A percentile compares a stretch with the other conserved stretches of the same genome.
These are phyloP conservation scores for Clonostachys solani DNA, from an alignment of 2,329 filamentous ascomycete genomes.

Conservation along the genomic window DNA sequence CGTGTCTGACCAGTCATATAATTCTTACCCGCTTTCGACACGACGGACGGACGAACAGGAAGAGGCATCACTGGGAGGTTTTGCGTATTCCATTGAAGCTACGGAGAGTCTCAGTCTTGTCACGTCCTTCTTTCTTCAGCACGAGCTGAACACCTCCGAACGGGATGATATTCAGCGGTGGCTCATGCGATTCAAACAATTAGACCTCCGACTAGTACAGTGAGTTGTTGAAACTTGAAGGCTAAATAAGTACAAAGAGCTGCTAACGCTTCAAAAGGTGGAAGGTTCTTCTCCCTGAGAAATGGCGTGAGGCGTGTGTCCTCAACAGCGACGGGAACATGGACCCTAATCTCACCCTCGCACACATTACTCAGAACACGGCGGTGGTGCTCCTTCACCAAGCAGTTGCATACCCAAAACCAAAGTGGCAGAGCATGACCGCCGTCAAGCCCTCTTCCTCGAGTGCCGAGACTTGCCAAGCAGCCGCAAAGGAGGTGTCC, in stretches of 20 bases:
- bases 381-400: constrained; percentile 35
- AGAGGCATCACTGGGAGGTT: constrained; percentile 25
- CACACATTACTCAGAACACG: constrained; percentile 36
- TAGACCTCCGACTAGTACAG: constrained; percentile 35
- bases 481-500: constrained; percentile 28
- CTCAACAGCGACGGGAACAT: constrained; percentile 27
- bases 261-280: constrained; percentile 18
- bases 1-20: constrained; percentile 18
- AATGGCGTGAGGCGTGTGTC: constrained; percentile 33
- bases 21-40: constrained; percentile 4
- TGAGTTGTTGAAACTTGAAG: constrained; percentile 8
- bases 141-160: constrained; percentile 27
- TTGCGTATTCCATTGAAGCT: constrained; percentile 40
- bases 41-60: constrained; percentile 12
- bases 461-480: constrained; percentile 33
- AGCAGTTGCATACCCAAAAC: constrained; percentile 28
- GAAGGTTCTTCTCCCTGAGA: constrained; percentile 37
- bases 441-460: constrained; percentile 24
- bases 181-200: constrained; percentile 38
- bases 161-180: constrained; percentile 29
- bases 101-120: constrained; percentile 36
- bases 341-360: constrained; percentile 37
- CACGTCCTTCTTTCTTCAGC: constrained; percentile 35
- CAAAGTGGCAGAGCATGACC: constrained; percentile 18
- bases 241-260: no score